Evolutionary conservation across 148 eudicot genomes (phyloP), one percentile per base, ranked within the genome.

Genomic region (Hydrangea macrophylla): DNA sequence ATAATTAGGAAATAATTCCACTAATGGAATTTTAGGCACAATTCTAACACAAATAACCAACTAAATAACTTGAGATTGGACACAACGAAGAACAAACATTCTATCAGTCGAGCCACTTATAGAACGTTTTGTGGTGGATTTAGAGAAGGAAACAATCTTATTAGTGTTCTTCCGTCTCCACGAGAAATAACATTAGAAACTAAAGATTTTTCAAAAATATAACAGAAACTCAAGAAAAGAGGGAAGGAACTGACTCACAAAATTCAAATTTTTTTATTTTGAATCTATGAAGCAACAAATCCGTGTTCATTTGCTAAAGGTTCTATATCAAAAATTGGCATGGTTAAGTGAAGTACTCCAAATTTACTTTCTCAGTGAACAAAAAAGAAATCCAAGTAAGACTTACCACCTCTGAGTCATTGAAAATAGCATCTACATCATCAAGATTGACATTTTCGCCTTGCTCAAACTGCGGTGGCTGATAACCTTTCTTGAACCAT

Each of bases 401-500:
- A 60, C 32, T 50, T 39, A 72, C 70, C 26, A 89, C 98, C 85
- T 84, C 93, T 7, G 86, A 75, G 58, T 79, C 74, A 68, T 78
- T 80, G 72, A 92, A 92, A 69, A 83, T 90, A 59, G 96, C 92
- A 81, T 89, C 96, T 53, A 92, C 75, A 65, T 92, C 98, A 68
- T 85, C 93, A 75, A 92, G 89, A 76, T 68, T 89, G 56, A 87
- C 89, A 75, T 80, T 85, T 55, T 73, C 85, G 77, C 81, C 90
- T 75, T 81, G 80, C 57, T 78, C 82, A 81, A 89, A 92, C 23
- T 70, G 79, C 4, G 97, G 83, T 50, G 92, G 84, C 73, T 81
- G 70, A 73, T 89, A 89, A 72, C 82, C 87, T 80, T 87, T 85
- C 73, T 73, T 87, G 78, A 92, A 92, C 98, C 98, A 92, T 20